phyloP scores from a whole-genome alignment of 2,329 filamentous ascomycete species.

The Rhynchosporium secalis region DNA sequence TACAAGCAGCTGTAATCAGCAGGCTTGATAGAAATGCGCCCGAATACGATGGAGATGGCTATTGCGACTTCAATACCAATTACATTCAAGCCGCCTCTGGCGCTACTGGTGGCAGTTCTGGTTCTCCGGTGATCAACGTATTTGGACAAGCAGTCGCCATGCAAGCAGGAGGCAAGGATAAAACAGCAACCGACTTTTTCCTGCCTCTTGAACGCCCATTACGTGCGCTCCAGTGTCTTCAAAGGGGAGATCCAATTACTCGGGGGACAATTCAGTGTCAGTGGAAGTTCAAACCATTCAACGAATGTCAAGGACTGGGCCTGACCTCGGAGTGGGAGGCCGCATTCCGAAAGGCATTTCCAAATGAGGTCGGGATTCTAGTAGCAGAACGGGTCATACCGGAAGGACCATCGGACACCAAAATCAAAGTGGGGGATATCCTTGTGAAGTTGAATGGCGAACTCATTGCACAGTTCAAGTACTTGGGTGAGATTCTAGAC shows the following conservation, averaged over 20 bases:
- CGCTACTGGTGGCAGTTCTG: slow-evolving; percentile 93
- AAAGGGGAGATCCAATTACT: slow-evolving; percentile 69
- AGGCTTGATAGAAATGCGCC: slow-evolving; percentile 94
- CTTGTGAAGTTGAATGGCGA: slow-evolving; percentile 91
- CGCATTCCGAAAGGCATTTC: slow-evolving; percentile 77
- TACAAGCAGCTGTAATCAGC: slow-evolving; percentile 95
- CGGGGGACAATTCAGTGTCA: slow-evolving; percentile 96
- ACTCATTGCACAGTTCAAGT: slow-evolving; percentile 88
- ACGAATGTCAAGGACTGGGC: slow-evolving; percentile 89
- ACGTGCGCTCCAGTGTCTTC: slow-evolving; percentile 83
- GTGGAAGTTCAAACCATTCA: slow-evolving; percentile 95
- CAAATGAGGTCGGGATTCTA: slow-evolving; percentile 93
- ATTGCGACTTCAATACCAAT: slow-evolving; percentile 93
- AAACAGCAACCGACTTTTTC: slow-evolving; percentile 97
- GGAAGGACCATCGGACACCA: slow-evolving; percentile 80
- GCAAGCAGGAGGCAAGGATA: slow-evolving; percentile 92
- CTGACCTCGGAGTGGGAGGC: slow-evolving; percentile 85
- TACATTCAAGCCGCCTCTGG: slow-evolving; percentile 98
- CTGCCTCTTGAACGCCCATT: slow-evolving; percentile 87
- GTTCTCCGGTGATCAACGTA: slow-evolving; percentile 94
- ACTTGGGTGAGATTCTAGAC: slow-evolving; percentile 88
- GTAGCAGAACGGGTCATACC: slow-evolving; percentile 94
- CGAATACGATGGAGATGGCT: slow-evolving; percentile 88
- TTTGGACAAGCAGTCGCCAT: slow-evolving; percentile 89
- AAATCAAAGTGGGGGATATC: slow-evolving; percentile 92